Percentiles rank a stretch among this genome's conserved stretches.
Evolutionary conservation across 345 rosid species (phyloP).

Genomic region (Erodium maritimum): DNA sequence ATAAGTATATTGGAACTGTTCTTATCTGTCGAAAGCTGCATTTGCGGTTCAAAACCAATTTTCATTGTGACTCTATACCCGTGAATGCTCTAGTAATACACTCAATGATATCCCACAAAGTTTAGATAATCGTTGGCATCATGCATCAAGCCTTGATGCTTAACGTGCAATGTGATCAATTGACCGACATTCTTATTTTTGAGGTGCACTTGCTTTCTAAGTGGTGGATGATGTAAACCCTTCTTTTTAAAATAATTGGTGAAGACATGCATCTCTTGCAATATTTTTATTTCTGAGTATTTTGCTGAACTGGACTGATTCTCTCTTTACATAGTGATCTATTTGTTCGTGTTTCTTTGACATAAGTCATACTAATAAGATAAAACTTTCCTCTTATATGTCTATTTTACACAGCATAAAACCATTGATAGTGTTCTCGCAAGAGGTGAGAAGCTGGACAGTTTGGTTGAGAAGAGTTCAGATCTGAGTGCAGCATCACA

Average conservation of each 20-base stretch:
- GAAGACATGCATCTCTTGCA: background rate
- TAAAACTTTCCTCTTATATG: background rate
- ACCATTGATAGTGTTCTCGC: conserved; percentile 96
- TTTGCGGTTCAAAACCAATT: background rate
- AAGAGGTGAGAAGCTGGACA: conserved; percentile 93
- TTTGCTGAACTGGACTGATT: background rate
- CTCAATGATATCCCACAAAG: background rate
- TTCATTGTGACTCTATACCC: background rate
- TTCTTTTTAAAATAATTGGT: too few relatives aligned
- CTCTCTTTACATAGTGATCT: background rate
- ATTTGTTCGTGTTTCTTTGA: conserved; percentile 1
- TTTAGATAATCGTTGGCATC: background rate
- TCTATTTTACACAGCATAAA: conserved; percentile 56
- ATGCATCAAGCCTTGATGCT: too few relatives aligned
- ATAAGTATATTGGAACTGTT: too few relatives aligned
- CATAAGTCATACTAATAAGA: background rate
- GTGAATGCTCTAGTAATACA: background rate
- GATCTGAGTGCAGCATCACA: conserved; percentile 94
- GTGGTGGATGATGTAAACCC: too few relatives aligned
- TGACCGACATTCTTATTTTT: too few relatives aligned
- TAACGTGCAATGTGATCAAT: too few relatives aligned
- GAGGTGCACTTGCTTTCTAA: too few relatives aligned
- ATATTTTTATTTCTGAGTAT: background rate
- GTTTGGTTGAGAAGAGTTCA: conserved; percentile 95
- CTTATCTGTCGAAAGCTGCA: too few relatives aligned